phyloP scores from a whole-genome alignment of 768 basidiomycete species.

The Rhizopogon vesiculosus region DNA sequence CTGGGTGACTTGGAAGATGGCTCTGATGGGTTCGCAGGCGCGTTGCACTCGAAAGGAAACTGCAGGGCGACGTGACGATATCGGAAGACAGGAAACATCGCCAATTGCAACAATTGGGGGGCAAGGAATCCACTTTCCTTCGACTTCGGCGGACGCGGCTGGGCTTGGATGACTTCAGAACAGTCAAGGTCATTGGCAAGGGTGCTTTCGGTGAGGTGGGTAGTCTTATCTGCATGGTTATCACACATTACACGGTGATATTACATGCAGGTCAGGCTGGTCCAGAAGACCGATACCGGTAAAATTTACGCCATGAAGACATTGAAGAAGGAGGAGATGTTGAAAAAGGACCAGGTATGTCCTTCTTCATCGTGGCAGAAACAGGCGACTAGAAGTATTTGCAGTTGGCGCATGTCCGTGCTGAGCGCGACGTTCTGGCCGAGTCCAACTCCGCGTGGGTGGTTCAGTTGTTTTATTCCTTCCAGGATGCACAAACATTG shows the following conservation, averaged over 20 bases:
- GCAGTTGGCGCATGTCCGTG: conserved; percentile 95
- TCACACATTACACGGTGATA: neutral
- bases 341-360: conserved; percentile 95
- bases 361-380: neutral
- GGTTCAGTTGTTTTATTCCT: conserved; percentile 96
- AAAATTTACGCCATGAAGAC: conserved; percentile 99
- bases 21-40: conserved; percentile 46
- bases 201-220: conserved; percentile 96
- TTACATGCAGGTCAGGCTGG: conserved; percentile 65
- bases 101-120: conserved; percentile 77
- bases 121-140: conserved; percentile 85
- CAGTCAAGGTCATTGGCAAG: conserved; percentile 98
- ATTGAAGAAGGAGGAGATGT: conserved; percentile 95
- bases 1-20: neutral
- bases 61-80: conserved; percentile 63
- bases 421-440: conserved; percentile 94
- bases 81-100: conserved; percentile 84
- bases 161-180: conserved; percentile 88
- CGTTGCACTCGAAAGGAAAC: conserved; percentile 78
- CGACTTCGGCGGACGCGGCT: conserved; percentile 86
- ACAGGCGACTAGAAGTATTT: conserved; percentile 1
- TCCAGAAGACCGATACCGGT: conserved; percentile 94
- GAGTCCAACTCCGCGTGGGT: conserved; percentile 97
- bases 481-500: conserved; percentile 88
- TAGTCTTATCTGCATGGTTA: conserved; percentile 2